Base-by-base conservation (phyloP, 768 basidiomycete species). In the Daedaleopsis sinensis region DNA sequence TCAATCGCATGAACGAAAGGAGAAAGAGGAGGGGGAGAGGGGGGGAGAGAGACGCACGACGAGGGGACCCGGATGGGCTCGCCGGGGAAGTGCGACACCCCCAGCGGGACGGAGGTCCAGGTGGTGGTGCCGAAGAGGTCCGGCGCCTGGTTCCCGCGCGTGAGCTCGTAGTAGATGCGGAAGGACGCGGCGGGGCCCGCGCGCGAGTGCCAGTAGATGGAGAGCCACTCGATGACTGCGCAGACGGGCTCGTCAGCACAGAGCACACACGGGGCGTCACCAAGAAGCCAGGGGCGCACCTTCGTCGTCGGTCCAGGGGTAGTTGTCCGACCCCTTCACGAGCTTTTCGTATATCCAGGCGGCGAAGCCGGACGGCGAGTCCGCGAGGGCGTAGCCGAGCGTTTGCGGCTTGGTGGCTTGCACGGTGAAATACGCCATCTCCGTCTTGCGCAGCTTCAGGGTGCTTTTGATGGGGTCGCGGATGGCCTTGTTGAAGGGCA, bases 271-370 rank as follows among this genome's bases (percentile, higher is more conserved):
- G 37, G 7, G 27, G n/a, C 5, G 18, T 42, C n/a, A 6, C 37
- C 16, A 18, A 32, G 27, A 7, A 32, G 27, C 27, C 7, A 32
- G 27, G 3, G 4, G 27, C 27, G 27, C 7, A 81, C 86, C 76
- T 72, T 86, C 82, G 24, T 87, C 85, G 51, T 84, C 82, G 13
- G 76, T 75, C 85, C 85, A 87, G 0, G 77, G 77, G 68, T 87
- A 86, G 1, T 68, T 62, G 63, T 86, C 85, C 0, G 74, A 63
- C 75, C 71, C 73, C 0, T 15, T 47, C 1, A 72, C 63, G 21
- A 68, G 67, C 58, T 76, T 74, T 65, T 76, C 74, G 55, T 76
- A 76, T 12, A 76, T 72, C 76, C 76, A 77, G 1, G 74, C 73
- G 5, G 76, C 66, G 4, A 77, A 64, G 0, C 83, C 86, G 7